Evolutionary conservation across 108 stramenopile species (phyloP).

Genomic region (Stephanodiscus minutulus): DNA sequence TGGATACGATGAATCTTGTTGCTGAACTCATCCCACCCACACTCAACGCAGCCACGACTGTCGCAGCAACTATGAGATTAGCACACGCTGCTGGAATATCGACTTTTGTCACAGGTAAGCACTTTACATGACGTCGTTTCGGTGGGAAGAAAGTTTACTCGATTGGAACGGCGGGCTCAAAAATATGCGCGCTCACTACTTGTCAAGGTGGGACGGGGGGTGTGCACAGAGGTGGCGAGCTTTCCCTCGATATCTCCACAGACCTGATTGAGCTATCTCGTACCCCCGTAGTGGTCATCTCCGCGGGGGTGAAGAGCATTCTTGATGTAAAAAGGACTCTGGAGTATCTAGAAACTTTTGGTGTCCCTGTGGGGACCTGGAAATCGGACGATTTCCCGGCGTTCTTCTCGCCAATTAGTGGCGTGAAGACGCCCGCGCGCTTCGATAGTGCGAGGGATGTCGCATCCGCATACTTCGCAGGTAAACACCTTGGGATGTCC

Average conservation of each 20-base stretch:
- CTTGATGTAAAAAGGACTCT: constrained; percentile 93
- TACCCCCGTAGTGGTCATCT: constrained; percentile 94
- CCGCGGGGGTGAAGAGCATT: constrained; percentile 97
- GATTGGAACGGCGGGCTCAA: neutral
- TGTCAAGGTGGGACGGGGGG: constrained; percentile 88
- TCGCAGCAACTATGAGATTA: constrained; percentile 91
- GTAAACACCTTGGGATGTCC: constrained; percentile 58
- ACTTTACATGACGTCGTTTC: neutral
- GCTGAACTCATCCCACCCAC: neutral
- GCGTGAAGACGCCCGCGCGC: constrained; percentile 63
- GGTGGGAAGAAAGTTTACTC: neutral
- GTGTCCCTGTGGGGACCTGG: constrained; percentile 87
- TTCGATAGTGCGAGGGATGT: constrained; percentile 75
- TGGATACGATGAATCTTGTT: constrained; percentile 23
- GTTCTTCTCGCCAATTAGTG: constrained; percentile 91
- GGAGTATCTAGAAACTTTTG: constrained; percentile 96
- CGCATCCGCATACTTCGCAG: constrained; percentile 65
- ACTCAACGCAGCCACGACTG: constrained; percentile 83
- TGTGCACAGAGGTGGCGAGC: constrained; percentile 90
- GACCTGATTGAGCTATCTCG: constrained; percentile 92
- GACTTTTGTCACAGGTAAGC: constrained; percentile 87
- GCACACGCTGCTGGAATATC: constrained; percentile 88
- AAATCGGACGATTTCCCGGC: constrained; percentile 92
- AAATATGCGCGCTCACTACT: constrained; percentile 19
- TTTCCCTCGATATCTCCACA: constrained; percentile 89